A percentile compares a stretch with the other conserved stretches of the same genome.
These are phyloP conservation scores for Penicillium longicatenatum DNA, from an alignment of 495 filamentous ascomycete species.

Conservation along the genomic window DNA sequence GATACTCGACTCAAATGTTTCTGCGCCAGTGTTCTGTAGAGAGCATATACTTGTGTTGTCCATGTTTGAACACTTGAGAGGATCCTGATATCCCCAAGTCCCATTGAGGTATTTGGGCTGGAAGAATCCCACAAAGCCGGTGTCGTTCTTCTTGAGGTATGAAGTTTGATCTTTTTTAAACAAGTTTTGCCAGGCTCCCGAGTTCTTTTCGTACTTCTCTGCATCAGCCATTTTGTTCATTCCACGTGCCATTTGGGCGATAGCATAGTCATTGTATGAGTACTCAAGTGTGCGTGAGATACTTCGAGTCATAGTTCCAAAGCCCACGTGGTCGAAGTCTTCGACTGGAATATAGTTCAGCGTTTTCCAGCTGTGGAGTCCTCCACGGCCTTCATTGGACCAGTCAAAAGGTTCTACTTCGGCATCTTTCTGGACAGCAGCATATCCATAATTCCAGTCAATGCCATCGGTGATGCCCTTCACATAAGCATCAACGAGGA, in stretches of 20 bases:
- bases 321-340: constrained; percentile 70
- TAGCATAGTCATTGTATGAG: constrained; percentile 67
- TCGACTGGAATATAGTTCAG: constrained; percentile 68
- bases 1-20: constrained; percentile 67
- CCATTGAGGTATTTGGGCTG: constrained; percentile 62
- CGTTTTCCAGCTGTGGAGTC: constrained; percentile 67
- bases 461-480: constrained; percentile 64
- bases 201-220: constrained; percentile 60
- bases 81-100: constrained; percentile 61
- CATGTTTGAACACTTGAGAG: constrained; percentile 49
- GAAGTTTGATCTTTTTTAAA: constrained; percentile 61
- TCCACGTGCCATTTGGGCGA: constrained; percentile 55
- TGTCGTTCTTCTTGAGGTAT: constrained; percentile 37
- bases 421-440: constrained; percentile 68
- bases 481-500: constrained; percentile 74
- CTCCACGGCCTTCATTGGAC: constrained; percentile 73
- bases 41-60: constrained; percentile 60
- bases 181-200: constrained; percentile 68
- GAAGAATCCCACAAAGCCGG: constrained; percentile 66
- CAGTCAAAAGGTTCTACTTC: constrained; percentile 69
- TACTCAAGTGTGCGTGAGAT: constrained; percentile 75
- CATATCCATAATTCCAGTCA: constrained; percentile 69
- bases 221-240: constrained; percentile 57
- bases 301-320: constrained; percentile 70
- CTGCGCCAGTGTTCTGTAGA: constrained; percentile 53